Percentiles rank a stretch among this genome's conserved stretches.
phyloP scores from a whole-genome alignment of 257 asterid species.

The Ehretia macrophylla region DNA sequence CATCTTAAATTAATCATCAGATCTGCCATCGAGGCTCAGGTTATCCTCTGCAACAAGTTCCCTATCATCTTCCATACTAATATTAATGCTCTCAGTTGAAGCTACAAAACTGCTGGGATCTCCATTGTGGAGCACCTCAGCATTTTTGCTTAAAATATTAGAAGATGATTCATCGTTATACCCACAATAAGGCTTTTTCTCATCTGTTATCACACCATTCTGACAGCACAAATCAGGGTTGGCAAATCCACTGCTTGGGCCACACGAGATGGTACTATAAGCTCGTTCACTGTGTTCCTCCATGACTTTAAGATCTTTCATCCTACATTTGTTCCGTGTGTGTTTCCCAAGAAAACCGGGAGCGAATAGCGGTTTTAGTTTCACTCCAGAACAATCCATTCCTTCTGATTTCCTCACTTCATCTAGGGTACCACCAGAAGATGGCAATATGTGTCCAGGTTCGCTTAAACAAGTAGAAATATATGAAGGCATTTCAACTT shows the following conservation, averaged over 20 bases:
- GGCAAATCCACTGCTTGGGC: slow-evolving; percentile 17
- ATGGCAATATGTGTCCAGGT: slow-evolving; percentile 18
- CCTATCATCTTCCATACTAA: background rate
- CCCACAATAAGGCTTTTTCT: background rate
- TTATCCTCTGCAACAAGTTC: background rate
- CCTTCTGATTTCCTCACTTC: slow-evolving; percentile 30
- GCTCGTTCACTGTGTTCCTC: slow-evolving; percentile 8
- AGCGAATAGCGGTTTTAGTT: slow-evolving; percentile 49
- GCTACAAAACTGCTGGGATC: background rate
- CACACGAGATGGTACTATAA: slow-evolving; percentile 6
- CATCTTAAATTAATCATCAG: slow-evolving; percentile 2
- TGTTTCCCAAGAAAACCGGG: slow-evolving; percentile 66
- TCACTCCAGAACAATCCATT: slow-evolving; percentile 16
- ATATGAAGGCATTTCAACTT: slow-evolving; percentile 17
- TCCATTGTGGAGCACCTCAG: background rate
- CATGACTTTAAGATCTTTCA: slow-evolving; percentile 20
- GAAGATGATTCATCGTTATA: background rate
- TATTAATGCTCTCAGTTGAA: background rate
- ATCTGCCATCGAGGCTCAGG: slow-evolving; percentile 7
- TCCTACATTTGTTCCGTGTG: slow-evolving; percentile 21
- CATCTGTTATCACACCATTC: background rate
- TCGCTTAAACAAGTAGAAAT: slow-evolving; percentile 18
- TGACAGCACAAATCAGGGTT: background rate
- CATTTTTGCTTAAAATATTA: background rate
- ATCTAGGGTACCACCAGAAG: slow-evolving; percentile 17